phyloP scores from a whole-genome alignment of 2,329 filamentous ascomycete genomes.

The Colletotrichum salicis region DNA sequence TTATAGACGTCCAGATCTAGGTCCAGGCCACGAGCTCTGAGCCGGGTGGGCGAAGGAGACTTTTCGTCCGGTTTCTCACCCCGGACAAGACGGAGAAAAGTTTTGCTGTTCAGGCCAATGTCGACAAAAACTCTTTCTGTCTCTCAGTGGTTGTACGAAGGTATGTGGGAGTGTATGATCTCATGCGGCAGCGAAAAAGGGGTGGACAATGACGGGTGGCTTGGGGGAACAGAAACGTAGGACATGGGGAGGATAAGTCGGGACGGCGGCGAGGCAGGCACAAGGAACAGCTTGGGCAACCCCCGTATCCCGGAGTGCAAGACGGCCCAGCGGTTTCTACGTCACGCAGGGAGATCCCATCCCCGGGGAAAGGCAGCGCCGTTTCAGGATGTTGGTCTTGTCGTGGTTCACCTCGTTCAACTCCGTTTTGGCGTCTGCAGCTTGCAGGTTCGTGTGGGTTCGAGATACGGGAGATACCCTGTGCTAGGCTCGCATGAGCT shows the following conservation, averaged over 20 bases:
- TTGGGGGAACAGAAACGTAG: neutral
- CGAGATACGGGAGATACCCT: constrained; percentile 6
- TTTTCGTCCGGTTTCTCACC: constrained; percentile 34
- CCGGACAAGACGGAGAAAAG: constrained; percentile 5
- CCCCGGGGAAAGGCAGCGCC: constrained; percentile 17
- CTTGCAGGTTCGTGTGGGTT: neutral
- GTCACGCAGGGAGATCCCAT: constrained; percentile 34
- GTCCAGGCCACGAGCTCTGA: neutral
- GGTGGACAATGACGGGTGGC: neutral
- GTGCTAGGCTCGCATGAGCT: constrained; percentile 18
- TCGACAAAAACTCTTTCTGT: too few relatives aligned
- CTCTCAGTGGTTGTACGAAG: neutral
- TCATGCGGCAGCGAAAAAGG: neutral
- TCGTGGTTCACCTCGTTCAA: constrained; percentile 12
- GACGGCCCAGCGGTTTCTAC: constrained; percentile 20
- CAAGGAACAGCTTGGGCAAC: constrained; percentile 4
- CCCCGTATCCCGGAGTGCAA: neutral
- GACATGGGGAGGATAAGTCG: constrained; percentile 1
- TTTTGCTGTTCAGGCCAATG: neutral
- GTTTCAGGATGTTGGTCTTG: constrained; percentile 31
- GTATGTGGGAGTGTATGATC: neutral
- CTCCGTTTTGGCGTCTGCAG: neutral
- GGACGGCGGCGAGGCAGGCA: neutral
- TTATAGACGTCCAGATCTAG: neutral
- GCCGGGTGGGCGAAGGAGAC: constrained; percentile 18